Percentiles rank a stretch among this genome's conserved stretches.
Conservation (phyloP, 208 protist genomes). For the Leishmania lainsoni region DNA sequence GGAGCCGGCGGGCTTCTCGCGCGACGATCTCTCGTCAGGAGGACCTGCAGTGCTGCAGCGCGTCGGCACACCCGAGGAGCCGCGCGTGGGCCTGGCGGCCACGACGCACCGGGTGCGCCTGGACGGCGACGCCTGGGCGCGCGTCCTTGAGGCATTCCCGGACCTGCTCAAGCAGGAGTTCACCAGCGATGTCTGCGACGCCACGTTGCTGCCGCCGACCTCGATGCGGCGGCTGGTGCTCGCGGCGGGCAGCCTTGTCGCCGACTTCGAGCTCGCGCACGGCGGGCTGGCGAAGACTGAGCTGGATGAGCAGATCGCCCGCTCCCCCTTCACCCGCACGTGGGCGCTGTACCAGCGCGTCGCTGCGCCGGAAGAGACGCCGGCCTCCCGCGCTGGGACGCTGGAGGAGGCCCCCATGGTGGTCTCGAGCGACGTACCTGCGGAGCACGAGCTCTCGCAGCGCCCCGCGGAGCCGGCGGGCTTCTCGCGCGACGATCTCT, state of each 20-base stretch:
- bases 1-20: neutral
- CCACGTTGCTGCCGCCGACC: slow-evolving; percentile 9
- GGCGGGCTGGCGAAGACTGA: slow-evolving; percentile 4
- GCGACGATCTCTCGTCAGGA: neutral
- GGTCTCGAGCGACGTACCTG: too few relatives aligned
- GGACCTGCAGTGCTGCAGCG: neutral
- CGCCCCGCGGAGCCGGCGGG: too few relatives aligned
- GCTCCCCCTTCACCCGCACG: neutral
- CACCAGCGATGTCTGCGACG: slow-evolving; percentile 40
- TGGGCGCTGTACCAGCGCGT: slow-evolving; percentile 6
- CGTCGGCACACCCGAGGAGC: neutral
- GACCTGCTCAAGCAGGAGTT: slow-evolving; percentile 40
- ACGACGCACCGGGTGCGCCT: slow-evolving; percentile 45
- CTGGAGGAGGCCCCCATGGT: too few relatives aligned
- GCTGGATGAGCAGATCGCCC: slow-evolving; percentile 26
- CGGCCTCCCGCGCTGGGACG: neutral
- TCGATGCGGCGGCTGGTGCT: slow-evolving; percentile 18
- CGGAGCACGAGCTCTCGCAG: too few relatives aligned
- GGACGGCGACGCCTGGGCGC: slow-evolving; percentile 43
- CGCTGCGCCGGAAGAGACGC: neutral
- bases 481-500: too few relatives aligned
- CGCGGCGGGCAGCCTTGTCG: slow-evolving; percentile 29
- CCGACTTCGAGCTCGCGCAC: slow-evolving; percentile 32
- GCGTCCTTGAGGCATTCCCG: slow-evolving; percentile 32
- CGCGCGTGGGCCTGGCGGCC: neutral